phyloP scores from a whole-genome alignment of 202 grass and related monocot species.

The Setaria viridis region DNA sequence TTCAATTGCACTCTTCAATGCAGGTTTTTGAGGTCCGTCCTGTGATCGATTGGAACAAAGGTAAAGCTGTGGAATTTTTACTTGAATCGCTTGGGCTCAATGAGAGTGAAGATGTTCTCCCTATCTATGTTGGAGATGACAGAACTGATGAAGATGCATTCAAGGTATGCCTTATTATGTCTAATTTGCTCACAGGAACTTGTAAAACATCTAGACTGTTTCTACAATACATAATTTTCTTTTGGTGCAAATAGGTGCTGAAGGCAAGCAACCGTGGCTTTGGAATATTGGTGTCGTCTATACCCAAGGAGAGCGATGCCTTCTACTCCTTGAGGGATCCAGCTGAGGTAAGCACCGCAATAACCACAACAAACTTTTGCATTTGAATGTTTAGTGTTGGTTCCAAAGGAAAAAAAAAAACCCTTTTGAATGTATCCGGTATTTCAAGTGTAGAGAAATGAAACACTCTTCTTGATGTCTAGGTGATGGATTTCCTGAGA shows the following conservation, averaged over 20 bases:
- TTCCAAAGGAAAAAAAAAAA: neutral
- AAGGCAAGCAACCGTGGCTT: constrained; percentile 73
- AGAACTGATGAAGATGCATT: constrained; percentile 92
- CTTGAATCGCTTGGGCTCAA: constrained; percentile 78
- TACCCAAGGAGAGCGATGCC: constrained; percentile 85
- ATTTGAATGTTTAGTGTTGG: neutral
- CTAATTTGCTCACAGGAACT: neutral
- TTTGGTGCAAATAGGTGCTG: constrained; percentile 57
- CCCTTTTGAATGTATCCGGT: neutral
- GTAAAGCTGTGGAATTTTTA: constrained; percentile 93
- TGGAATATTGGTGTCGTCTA: constrained; percentile 90
- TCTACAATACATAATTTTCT: neutral
- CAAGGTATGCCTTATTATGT: constrained; percentile 56
- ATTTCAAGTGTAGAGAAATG: constrained; percentile 2
- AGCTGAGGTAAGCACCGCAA: constrained; percentile 65
- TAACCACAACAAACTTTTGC: neutral
- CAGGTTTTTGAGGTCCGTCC: constrained; percentile 95
- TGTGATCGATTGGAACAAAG: constrained; percentile 96
- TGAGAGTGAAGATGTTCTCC: constrained; percentile 67
- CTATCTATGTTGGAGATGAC: constrained; percentile 94
- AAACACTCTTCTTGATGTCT: constrained; percentile 17
- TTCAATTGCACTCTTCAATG: constrained; percentile 11
- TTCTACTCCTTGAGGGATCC: constrained; percentile 83
- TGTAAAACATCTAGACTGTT: neutral
- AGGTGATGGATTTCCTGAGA: constrained; percentile 91